These are phyloP conservation scores for Dendrothele bispora DNA, from an alignment of 768 basidiomycete genomes.

Conservation along the genomic window DNA sequence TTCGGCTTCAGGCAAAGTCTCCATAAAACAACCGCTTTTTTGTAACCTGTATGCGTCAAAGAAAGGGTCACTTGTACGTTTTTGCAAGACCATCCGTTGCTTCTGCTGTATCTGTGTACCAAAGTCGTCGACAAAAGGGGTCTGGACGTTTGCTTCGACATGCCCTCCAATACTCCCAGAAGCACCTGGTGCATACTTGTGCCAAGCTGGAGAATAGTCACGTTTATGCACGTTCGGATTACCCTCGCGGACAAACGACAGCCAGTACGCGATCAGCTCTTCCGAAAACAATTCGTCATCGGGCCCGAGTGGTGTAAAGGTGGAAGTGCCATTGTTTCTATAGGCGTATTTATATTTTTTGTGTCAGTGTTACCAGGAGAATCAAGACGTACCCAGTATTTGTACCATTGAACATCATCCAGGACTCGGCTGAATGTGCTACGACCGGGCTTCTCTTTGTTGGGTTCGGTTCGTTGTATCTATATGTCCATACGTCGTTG, in stretches of 20 bases:
- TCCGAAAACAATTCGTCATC: constrained; percentile 49
- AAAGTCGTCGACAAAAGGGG: constrained; percentile 8
- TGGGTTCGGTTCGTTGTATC: constrained; percentile 57
- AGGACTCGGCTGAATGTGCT: constrained; percentile 58
- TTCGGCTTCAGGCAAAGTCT: constrained; percentile 36
- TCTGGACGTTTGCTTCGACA: neutral
- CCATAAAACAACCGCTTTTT: constrained; percentile 39
- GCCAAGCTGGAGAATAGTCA: constrained; percentile 49
- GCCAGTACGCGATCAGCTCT: constrained; percentile 65
- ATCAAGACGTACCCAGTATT: constrained; percentile 50
- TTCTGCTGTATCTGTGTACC: constrained; percentile 18
- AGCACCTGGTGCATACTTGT: constrained; percentile 27
- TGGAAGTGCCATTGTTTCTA: constrained; percentile 52
- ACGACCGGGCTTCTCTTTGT: constrained; percentile 36
- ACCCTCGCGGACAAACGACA: constrained; percentile 58
- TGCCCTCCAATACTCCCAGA: neutral
- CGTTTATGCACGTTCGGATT: constrained; percentile 58
- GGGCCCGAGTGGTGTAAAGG: constrained; percentile 43
- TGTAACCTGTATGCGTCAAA: constrained; percentile 17
- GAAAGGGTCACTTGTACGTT: constrained; percentile 27
- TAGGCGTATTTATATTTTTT: constrained; percentile 6
- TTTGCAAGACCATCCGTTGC: constrained; percentile 44
- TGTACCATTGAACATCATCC: constrained; percentile 65
- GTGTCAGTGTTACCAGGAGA: constrained; percentile 3
- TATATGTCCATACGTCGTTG: constrained; percentile 49